A percentile compares a stretch with the other conserved stretches of the same genome.
phyloP scores from a whole-genome alignment of 768 basidiomycete species.

The Amanita phalloides region DNA sequence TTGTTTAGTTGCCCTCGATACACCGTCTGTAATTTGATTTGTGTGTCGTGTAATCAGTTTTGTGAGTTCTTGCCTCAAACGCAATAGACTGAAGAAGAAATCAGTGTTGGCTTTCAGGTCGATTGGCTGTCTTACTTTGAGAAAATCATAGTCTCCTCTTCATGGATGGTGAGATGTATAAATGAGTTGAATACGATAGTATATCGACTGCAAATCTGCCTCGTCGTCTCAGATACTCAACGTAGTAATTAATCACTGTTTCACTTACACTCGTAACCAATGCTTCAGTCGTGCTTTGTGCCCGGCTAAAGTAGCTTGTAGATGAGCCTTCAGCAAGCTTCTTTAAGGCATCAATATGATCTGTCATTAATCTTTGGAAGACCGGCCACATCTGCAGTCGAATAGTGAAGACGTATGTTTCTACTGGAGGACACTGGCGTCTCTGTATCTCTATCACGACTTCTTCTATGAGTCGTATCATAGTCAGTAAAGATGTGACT shows the following conservation, averaged over 20 bases:
- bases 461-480: conserved; percentile 86
- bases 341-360: conserved; percentile 74
- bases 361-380: conserved; percentile 83
- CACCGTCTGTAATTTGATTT: conserved; percentile 48
- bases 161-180: conserved; percentile 68
- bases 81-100: conserved; percentile 46
- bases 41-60: conserved; percentile 71
- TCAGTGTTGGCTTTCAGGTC: not conserved
- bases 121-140: conserved; percentile 54
- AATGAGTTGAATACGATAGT: conserved; percentile 73
- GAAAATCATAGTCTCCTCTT: conserved; percentile 95
- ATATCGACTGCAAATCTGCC: conserved; percentile 68
- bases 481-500: conserved; percentile 69
- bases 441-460: conserved; percentile 66
- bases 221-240: conserved; percentile 5
- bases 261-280: conserved; percentile 48
- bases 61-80: conserved; percentile 76
- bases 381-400: conserved; percentile 88
- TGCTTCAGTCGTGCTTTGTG: conserved; percentile 54
- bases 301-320: conserved; percentile 52
- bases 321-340: conserved; percentile 68
- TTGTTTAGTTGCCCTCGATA: conserved; percentile 55
- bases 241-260: not conserved
- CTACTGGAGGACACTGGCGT: conserved; percentile 70
- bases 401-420: conserved; percentile 70